Percentiles rank a stretch among this genome's conserved stretches.
Evolutionary conservation across 306 rosid genomes (phyloP).

Genomic region (Albizia julibrissin): DNA sequence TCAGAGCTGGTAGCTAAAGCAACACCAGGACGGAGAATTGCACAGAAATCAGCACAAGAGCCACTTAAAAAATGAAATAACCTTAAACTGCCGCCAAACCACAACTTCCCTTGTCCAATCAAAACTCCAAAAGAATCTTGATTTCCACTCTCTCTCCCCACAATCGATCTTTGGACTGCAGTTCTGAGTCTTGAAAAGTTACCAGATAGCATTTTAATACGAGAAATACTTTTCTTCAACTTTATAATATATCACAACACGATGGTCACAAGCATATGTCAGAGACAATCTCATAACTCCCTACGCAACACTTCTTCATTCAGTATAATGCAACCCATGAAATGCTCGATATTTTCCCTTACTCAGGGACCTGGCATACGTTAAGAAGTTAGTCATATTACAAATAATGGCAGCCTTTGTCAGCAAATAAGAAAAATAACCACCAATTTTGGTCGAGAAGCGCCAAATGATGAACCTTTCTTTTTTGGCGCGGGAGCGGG

Average conservation of each 20-base stretch:
- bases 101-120: slow-evolving; percentile 63
- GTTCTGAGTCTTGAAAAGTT: slow-evolving; percentile 58
- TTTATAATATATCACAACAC: slow-evolving; percentile 34
- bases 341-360: slow-evolving; percentile 6
- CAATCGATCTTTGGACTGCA: slow-evolving; percentile 49
- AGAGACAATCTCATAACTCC: slow-evolving; percentile 70
- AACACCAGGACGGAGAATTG: slow-evolving; percentile 37
- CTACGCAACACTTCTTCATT: slow-evolving; percentile 39
- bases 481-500: neutral
- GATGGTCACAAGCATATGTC: slow-evolving; percentile 35
- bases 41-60: slow-evolving; percentile 43
- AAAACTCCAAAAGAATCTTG: slow-evolving; percentile 54
- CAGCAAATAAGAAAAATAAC: neutral
- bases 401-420: neutral
- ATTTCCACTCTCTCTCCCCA: slow-evolving; percentile 56
- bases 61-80: slow-evolving; percentile 48
- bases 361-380: slow-evolving; percentile 45
- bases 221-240: slow-evolving; percentile 35
- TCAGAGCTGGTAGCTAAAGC: slow-evolving; percentile 57
- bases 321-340: slow-evolving; percentile 11
- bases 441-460: neutral
- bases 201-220: slow-evolving; percentile 77
- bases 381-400: neutral
- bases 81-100: slow-evolving; percentile 54
- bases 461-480: neutral